Percentiles rank a stretch among this genome's conserved stretches.
phyloP scores from a whole-genome alignment of 306 rosid genomes.

The Sesbania bispinosa region DNA sequence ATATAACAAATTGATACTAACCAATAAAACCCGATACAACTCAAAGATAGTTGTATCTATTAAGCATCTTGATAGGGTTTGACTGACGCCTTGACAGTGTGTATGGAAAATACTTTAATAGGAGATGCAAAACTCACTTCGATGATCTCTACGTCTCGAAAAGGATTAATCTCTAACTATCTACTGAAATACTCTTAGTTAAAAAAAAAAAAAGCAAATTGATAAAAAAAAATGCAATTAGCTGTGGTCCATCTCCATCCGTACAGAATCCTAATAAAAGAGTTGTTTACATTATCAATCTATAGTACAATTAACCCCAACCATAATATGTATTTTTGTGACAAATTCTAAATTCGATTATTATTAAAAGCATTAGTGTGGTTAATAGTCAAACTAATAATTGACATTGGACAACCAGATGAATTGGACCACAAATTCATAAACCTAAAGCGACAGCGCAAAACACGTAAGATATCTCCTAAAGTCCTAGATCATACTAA shows the following conservation, averaged over 20 bases:
- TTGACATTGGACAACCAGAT: background rate
- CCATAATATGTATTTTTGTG: background rate
- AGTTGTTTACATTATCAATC: background rate
- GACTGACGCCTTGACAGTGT: too few relatives aligned
- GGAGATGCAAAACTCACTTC: too few relatives aligned
- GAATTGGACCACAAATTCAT: constrained; percentile 30
- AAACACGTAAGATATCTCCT: background rate
- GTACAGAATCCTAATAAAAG: background rate
- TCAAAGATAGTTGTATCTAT: too few relatives aligned
- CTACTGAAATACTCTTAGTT: too few relatives aligned
- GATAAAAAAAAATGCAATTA: background rate
- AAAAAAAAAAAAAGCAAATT: too few relatives aligned
- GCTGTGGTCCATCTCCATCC: background rate
- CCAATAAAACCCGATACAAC: too few relatives aligned
- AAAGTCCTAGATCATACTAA: background rate
- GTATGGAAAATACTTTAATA: too few relatives aligned
- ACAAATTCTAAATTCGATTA: background rate
- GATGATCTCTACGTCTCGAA: too few relatives aligned
- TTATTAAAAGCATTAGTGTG: background rate
- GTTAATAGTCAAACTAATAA: background rate
- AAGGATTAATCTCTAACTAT: too few relatives aligned
- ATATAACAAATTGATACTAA: too few relatives aligned
- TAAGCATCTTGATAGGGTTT: too few relatives aligned
- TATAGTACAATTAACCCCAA: background rate
- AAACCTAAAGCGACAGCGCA: constrained; percentile 2